Base-by-base conservation (phyloP, 177 flowering plant species). In the Vitis hybrid region DNA sequence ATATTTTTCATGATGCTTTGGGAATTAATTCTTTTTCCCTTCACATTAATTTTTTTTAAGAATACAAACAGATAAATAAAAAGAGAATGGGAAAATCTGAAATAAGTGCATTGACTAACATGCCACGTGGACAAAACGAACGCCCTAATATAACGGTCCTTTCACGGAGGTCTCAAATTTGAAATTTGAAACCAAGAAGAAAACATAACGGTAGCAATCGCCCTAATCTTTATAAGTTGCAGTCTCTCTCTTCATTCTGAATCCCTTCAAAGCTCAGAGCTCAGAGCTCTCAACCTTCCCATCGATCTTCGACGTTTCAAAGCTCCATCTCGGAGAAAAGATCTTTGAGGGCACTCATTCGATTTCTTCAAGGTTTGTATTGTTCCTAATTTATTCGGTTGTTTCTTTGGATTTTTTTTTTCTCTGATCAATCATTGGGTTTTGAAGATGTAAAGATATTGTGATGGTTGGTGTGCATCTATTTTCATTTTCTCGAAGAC, bases 131-230 rank as follows among this genome's bases (percentile, higher is more conserved):
- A 38, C 47, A 38, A 38, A 8, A 38, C 8, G 47, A 38, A 38
- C 47, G 47, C 58, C 28, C 38, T 20, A 51, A 54, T 51, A 15
- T 12, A 58, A 20, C 58, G 58, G 58, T 17, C 12, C 58, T 55
- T 17, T 55, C 58, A 14, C n/a, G 0, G 58, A 55, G 12, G 0
- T 38, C 10, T 38, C 15, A 56, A 47, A 61, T 65, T 72, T 72
- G 64, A 72, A 72, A 65, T 57, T 64, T 49, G 59, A 72, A 58
- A 57, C n/a, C 61, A 58, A 15, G 33, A 22, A 70, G 24, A 28
- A 18, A 62, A 62, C 5, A 22, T 62, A 65, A 58, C 74, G 44
- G 74, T 47, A 65, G 15, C 54, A 11, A 70, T 55, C 18, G 8
- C 52, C 60, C n/a, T 49, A 44, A 52, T 53, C 9, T 18, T 18